These are phyloP conservation scores for Trichomonascaceae sp. DNA, from an alignment of 1,139 yeast species.

Conservation along the genomic window DNA sequence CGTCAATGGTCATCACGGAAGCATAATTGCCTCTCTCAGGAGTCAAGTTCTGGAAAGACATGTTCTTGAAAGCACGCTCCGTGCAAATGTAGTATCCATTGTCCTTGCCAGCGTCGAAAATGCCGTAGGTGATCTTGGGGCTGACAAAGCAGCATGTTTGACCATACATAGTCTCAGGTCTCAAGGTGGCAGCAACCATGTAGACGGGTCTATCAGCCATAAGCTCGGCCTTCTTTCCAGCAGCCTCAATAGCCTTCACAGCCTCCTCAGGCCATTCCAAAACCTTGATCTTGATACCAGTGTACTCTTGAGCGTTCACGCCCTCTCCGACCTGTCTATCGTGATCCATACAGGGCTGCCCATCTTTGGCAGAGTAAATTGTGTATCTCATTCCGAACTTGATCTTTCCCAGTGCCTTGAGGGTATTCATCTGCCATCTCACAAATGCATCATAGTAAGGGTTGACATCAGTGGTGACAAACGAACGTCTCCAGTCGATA, in stretches of 20 bases:
- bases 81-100: constrained; percentile 72
- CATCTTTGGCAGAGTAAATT: constrained; percentile 92
- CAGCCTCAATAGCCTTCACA: constrained; percentile 33
- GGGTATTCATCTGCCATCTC: constrained; percentile 91
- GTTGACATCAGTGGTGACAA: constrained; percentile 89
- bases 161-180: constrained; percentile 99
- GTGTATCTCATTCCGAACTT: constrained; percentile 98
- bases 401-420: constrained; percentile 77
- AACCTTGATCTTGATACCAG: constrained; percentile 76
- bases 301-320: constrained; percentile 91
- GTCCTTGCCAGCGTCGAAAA: constrained; percentile 70
- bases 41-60: constrained; percentile 88
- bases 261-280: constrained; percentile 48
- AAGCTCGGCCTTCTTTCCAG: constrained; percentile 29
- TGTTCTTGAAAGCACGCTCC: constrained; percentile 94
- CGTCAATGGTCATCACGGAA: constrained; percentile 48
- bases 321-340: constrained; percentile 98
- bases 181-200: constrained; percentile 90
- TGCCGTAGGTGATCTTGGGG: constrained; percentile 85
- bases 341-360: constrained; percentile 99
- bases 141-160: constrained; percentile 97
- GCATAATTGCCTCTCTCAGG: constrained; percentile 74
- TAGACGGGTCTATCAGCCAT: constrained; percentile 44
- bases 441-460: constrained; percentile 92
- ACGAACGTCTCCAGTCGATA: constrained; percentile 97